Evolutionary conservation across 2,329 filamentous ascomycete genomes (phyloP).

Genomic region (Alternaria sp.): DNA sequence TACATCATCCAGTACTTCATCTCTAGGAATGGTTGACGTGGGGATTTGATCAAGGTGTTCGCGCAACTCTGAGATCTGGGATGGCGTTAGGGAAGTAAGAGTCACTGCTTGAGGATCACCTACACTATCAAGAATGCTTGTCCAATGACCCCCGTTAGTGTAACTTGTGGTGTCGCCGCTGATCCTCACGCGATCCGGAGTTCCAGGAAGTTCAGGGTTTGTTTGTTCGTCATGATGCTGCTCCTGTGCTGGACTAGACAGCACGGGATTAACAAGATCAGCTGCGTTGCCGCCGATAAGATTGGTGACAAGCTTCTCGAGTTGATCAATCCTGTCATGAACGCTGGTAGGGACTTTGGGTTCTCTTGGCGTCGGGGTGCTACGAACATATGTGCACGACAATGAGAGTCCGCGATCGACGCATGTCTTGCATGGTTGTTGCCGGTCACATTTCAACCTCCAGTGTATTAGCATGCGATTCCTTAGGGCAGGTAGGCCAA

Average conservation of each 20-base stretch:
- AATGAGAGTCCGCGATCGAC: constrained; percentile 47
- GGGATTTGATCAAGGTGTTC: constrained; percentile 43
- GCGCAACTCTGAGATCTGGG: constrained; percentile 44
- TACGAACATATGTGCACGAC: constrained; percentile 44
- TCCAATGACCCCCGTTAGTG: constrained; percentile 46
- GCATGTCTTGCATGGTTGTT: constrained; percentile 48
- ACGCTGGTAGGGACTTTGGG: constrained; percentile 41
- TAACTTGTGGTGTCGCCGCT: constrained; percentile 42
- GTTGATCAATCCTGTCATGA: constrained; percentile 48
- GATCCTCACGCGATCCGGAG: constrained; percentile 43
- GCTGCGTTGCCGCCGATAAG: constrained; percentile 41
- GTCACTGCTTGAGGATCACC: constrained; percentile 8
- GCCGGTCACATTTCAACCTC: constrained; percentile 47
- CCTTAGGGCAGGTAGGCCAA: not conserved
- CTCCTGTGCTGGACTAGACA: constrained; percentile 5
- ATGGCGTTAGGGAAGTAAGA: not conserved
- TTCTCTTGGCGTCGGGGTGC: constrained; percentile 27
- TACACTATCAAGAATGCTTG: constrained; percentile 49
- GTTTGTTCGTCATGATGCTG: constrained; percentile 6
- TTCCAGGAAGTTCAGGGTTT: constrained; percentile 29
- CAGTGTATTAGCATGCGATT: constrained; percentile 12
- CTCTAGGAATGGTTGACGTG: constrained; percentile 26
- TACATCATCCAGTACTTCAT: constrained; percentile 24
- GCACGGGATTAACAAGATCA: constrained; percentile 7
- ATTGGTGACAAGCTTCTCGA: constrained; percentile 47